Base-by-base conservation (phyloP, 352 stramenopile genomes). In the Phytophthora vignae region DNA sequence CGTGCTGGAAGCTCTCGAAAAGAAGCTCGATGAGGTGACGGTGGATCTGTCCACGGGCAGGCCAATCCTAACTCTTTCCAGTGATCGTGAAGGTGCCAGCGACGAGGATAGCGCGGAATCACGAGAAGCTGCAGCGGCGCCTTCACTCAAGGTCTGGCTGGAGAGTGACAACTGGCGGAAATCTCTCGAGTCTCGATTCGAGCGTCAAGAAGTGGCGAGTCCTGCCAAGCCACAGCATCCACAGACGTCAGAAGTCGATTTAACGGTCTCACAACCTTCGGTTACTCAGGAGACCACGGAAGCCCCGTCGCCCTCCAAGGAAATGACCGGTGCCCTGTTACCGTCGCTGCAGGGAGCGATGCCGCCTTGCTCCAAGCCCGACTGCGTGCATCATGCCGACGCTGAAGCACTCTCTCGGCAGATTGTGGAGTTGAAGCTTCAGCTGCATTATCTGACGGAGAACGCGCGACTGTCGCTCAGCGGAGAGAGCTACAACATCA, bases 391-490 rank as follows among this genome's bases (percentile, higher is more conserved):
- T 27, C 83, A 82, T 10, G 56, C 82, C 21, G 82, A 92, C 40
- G 78, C 86, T 1, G 83, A 94, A 55, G 79, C 78, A 1, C 48
- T 93, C 3, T 90, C 84, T 5, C 79, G 84, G 6, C 82, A 91
- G 68, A 87, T 94, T 25, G 84, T 93, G 31, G 84, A 94, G 64
- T 83, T 93, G 21, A 94, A 94, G 63, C 74, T 93, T 7, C 85
- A 91, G 60, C 60, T 92, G 38, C 85, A 94, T 58, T 93, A 91
- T 64, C 67, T 93, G 29, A 81, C 73, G 4, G 85, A 93, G 59
- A 90, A 82, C 57, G 83, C 83, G 10, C 85, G 87, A 49, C 73
- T 84, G 25, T 84, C 82, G 10, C 66, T 92, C 3, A 83, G 87
- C 14, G 83, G 84, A 4, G 84, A 92, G 61, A 83, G 79, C 50